Percentiles rank a stretch among this genome's conserved stretches.
These are phyloP conservation scores for Heritiera fomes DNA, from an alignment of 345 rosid species.

Conservation along the genomic window DNA sequence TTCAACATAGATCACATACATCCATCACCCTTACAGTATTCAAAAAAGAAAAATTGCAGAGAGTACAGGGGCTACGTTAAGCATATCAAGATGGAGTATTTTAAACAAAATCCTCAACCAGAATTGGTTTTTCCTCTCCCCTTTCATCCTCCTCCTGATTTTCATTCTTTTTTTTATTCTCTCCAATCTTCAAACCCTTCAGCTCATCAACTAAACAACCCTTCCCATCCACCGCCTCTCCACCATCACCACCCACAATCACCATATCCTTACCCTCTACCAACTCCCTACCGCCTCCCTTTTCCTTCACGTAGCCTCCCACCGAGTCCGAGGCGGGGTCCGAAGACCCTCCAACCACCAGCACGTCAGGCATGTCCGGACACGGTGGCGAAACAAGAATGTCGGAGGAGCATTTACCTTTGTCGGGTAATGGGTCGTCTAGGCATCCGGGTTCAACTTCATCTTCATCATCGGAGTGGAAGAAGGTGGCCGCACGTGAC, in stretches of 20 bases:
- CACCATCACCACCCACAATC: slow-evolving; percentile 15
- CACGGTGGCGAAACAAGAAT: background rate
- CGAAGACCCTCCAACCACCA: background rate
- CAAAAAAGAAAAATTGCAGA: background rate
- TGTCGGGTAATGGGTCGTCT: slow-evolving; percentile 7
- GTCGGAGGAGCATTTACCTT: background rate
- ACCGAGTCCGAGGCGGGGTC: background rate
- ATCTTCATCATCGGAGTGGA: slow-evolving; percentile 27
- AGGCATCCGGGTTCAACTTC: slow-evolving; percentile 14
- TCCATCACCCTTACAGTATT: background rate
- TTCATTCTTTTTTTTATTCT: slow-evolving; percentile 12
- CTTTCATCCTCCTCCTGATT: slow-evolving; percentile 9
- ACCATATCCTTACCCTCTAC: background rate
- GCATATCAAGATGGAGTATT: background rate
- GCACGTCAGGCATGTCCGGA: background rate
- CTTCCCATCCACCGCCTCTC: slow-evolving; percentile 17
- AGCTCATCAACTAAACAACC: slow-evolving; percentile 36
- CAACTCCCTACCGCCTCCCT: background rate
- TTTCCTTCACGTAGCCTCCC: background rate
- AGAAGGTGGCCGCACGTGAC: slow-evolving; percentile 42
- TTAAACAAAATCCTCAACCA: slow-evolving; percentile 46
- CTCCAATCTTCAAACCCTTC: slow-evolving; percentile 30
- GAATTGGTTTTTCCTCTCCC: slow-evolving; percentile 32
- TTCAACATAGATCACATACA: background rate
- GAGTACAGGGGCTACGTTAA: background rate